These are phyloP conservation scores for Coniochaeta prunicola DNA, from an alignment of 2,329 filamentous ascomycete species.

Conservation along the genomic window DNA sequence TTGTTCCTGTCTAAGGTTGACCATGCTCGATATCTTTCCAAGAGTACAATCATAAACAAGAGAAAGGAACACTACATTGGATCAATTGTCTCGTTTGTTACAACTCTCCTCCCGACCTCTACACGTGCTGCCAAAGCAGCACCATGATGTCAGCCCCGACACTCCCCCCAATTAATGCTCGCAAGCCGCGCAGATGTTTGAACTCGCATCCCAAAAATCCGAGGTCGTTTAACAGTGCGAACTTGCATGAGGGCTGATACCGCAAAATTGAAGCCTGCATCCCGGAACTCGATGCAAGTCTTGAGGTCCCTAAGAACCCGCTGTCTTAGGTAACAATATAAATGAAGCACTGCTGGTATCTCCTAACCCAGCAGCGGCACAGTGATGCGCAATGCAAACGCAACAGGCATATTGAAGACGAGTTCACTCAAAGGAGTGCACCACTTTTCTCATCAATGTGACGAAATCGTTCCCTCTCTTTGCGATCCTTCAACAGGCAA, in stretches of 20 bases:
- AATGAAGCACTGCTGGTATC: too few relatives aligned
- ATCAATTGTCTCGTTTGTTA: background rate
- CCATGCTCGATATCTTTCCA: background rate
- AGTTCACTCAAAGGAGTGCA: slow-evolving; percentile 18
- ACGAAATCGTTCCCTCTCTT: slow-evolving; percentile 70
- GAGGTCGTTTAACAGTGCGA: too few relatives aligned
- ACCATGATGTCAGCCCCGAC: background rate
- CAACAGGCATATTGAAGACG: background rate
- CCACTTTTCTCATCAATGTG: slow-evolving; percentile 76
- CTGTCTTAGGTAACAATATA: too few relatives aligned
- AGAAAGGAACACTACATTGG: background rate
- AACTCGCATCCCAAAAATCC: too few relatives aligned
- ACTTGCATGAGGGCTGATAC: too few relatives aligned
- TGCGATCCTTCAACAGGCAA: slow-evolving; percentile 73
- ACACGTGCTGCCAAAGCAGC: background rate
- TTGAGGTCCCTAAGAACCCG: too few relatives aligned
- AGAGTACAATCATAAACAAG: background rate
- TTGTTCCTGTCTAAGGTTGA: background rate
- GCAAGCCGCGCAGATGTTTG: background rate
- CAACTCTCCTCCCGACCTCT: too few relatives aligned
- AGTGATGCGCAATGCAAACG: background rate
- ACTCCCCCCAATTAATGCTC: background rate
- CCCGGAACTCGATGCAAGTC: too few relatives aligned
- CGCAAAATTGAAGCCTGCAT: too few relatives aligned
- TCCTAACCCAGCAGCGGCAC: background rate